Base-by-base conservation (phyloP, 2,329 filamentous ascomycete genomes). In the Scedosporium minutisporum region DNA sequence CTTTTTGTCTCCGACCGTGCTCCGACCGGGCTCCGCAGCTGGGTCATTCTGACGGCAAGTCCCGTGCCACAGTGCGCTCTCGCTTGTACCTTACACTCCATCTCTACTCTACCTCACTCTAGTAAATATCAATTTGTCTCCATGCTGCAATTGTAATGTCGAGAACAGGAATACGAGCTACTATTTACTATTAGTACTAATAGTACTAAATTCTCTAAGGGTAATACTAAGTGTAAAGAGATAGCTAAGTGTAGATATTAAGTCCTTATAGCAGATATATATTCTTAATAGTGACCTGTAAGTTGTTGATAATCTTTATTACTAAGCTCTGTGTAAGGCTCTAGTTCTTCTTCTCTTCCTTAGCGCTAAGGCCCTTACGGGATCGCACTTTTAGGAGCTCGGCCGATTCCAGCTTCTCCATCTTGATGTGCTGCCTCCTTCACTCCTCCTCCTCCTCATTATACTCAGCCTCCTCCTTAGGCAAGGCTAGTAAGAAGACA, bases 241-340 rank as follows among this genome's bases (percentile, higher is more conserved):
- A 73, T 99, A 95, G 0, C 92, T 93, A 0, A 93, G 93, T 9
- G 93, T 90, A 21, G 95, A 96, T 69, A 99, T 91, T 14, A 93
- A 93, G 76, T 99, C 95, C 76, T 99, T 96, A 75, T 99, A 99
- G 69, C 95, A 90, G 66, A 74, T 99, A 96, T 64, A 99, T 96
- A 73, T 97, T 99, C 80, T 96, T 97, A 75, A 99, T 87, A 25
- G 90, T 95, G 69, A 99, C 91, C 75, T 99, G 95, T 48, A 99
- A 81, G 71, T 99, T 99, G 80, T 99, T 95, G 71, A 97, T 91
- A 71, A 99, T 96, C 69, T 96, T 96, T 44, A 93, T 96, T 58
- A 93, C 88, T 67, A 99, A 77, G 73, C 93, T 97, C 69, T 96
- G 88, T 3, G 93, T 97, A 71, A 99, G 99, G 75, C 91, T 97